Base-by-base conservation (phyloP, 805 yeast species). In the Torulaspora quercuum region DNA sequence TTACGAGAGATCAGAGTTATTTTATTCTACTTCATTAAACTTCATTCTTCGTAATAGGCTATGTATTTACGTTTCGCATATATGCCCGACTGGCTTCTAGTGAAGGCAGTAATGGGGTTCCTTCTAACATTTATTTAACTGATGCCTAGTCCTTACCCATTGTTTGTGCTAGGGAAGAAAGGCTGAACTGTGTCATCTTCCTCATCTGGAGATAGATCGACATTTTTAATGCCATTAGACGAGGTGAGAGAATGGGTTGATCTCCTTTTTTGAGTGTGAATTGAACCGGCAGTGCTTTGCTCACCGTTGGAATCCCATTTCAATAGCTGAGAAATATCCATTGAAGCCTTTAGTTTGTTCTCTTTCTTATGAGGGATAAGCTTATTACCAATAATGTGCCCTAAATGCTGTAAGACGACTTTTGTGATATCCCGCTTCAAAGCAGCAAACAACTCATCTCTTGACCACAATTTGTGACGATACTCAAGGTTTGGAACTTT, bases 371-470 rank as follows among this genome's bases (percentile, higher is more conserved):
- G 73, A 24, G 63, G 66, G 44, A 71, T 68, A 45, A 80, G 67
- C 49, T 80, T 79, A 50, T 79, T 80, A 4, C 79, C 78, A 25
- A 80, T 59, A 37, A 80, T 74, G 46, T 70, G 69, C 6, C 86
- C 86, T 5, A 76, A 63, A 46, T 80, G 82, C 25, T 65, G 68
- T 30, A 79, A 53, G 11, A 80, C 70, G 5, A 76, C 62, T 48
- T 70, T 76, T 28, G 76, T 63, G n/a, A 80, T 59, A 48, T 78
- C 82, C 46, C 69, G 75, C 41, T 73, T 72, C 27, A 80, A 51
- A 18, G 72, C 68, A 9, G 69, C 49, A 20, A 72, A 61, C 38
- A 80, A 65, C 39, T 80, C 86, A 34, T 73, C 70, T 18, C 70
- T 64, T 0, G 80, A 73, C 83, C 85, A 78, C 16, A 74, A 47